Evolutionary conservation across 2,329 filamentous ascomycete genomes (phyloP), one percentile per base, ranked within the genome.

Genomic region (Neocatenulostroma microsporum): DNA sequence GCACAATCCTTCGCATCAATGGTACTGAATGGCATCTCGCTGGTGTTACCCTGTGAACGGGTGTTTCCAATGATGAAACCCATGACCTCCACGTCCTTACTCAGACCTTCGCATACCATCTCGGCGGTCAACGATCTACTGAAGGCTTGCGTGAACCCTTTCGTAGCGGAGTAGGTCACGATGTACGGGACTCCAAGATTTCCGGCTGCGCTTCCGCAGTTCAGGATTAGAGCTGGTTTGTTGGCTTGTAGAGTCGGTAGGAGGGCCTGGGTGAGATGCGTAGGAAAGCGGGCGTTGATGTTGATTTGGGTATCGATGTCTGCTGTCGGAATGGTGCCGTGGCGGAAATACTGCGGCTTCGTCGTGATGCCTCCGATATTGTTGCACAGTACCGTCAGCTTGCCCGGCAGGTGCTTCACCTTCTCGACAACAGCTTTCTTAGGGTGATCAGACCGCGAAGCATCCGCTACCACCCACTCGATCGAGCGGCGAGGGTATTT

Each of bases 371-470:
- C 69, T 14, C 74, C 73, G 0, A 73, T 67, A 51, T 77, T 78
- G 56, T 78, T 78, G 47, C 78, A 54, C 17, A 78, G 56, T 2
- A 77, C 56, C 1, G 67, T 74, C 21, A 79, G 55, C 41, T 67
- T 54, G 23, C 69, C 49, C 30, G 12, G 55, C 49, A 17, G 62
- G 41, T 20, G 44, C 24, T 7, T 51, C 37, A 14, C 42, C 25
- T 44, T 46, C n/a, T 44, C 44, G 3, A 36, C 17, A n/a, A 46
- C 42, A 14, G 14, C 19, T 5, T 19, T 18, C 24, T 46, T 39
- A 4, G 37, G 31, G 18, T 30, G 17, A 24, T 46, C 44, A 7
- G 13, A 4, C 4, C 32, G 17, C 5, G 59, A 53, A 2, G 63
- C 65, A 49, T 76, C 70, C 10, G 66, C 63, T 13, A 72, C 50